Conservation (phyloP, 768 basidiomycete genomes). For the Tylopilus felleus region DNA sequence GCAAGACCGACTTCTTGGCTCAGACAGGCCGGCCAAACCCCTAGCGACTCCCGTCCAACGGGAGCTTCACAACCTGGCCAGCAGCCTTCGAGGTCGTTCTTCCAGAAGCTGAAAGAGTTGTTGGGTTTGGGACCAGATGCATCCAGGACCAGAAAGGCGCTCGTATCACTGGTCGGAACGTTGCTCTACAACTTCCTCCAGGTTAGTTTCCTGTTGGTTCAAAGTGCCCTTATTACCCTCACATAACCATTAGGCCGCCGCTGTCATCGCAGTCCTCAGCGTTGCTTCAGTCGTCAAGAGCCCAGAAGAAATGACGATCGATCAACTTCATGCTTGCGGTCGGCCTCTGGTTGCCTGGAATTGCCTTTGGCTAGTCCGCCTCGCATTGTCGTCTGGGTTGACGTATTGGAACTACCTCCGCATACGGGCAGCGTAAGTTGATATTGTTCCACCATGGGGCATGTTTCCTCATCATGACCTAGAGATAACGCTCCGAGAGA, state of each 20-base stretch:
- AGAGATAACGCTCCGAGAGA: conserved; percentile 26
- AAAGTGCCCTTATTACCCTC: conserved; percentile 1
- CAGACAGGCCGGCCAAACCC: conserved; percentile 22
- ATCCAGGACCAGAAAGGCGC: conserved; percentile 47
- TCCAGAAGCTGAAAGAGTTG: conserved; percentile 32
- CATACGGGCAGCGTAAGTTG: conserved; percentile 33
- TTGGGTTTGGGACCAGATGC: conserved; percentile 56
- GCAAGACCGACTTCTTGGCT: conserved; percentile 24
- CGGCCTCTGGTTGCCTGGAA: conserved; percentile 69
- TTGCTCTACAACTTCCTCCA: conserved; percentile 50
- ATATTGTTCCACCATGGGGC: background rate
- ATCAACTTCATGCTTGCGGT: conserved; percentile 62
- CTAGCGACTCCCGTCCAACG: conserved; percentile 9
- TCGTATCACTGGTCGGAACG: conserved; percentile 52
- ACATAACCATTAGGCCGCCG: conserved; percentile 40
- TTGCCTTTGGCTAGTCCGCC: conserved; percentile 58
- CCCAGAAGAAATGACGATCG: conserved; percentile 34
- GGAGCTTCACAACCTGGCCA: conserved; percentile 2
- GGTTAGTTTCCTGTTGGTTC: conserved; percentile 34
- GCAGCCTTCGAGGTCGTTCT: conserved; percentile 17
- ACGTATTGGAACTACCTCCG: conserved; percentile 54
- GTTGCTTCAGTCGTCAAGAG: conserved; percentile 47
- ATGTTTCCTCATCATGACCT: conserved; percentile 11
- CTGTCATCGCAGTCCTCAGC: conserved; percentile 49
- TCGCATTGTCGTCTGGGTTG: conserved; percentile 44